These are phyloP conservation scores for Acanthochlamys bracteata DNA, from an alignment of 106 monocot genomes.

Conservation along the genomic window DNA sequence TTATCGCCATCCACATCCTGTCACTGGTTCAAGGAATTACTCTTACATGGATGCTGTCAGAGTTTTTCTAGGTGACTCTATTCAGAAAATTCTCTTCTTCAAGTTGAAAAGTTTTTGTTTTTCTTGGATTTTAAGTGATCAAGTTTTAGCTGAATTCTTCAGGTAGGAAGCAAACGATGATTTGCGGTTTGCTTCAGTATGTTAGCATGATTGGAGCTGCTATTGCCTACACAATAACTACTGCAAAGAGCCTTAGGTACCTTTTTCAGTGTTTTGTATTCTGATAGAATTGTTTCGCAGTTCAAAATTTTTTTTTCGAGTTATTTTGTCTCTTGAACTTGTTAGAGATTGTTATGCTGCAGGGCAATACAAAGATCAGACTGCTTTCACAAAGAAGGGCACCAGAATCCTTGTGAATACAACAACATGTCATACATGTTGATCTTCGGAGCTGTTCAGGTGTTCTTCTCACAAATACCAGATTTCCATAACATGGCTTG, in stretches of 20 bases:
- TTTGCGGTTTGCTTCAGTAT: slow-evolving; percentile 48
- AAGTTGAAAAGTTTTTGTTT: not conserved
- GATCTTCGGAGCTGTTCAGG: slow-evolving; percentile 62
- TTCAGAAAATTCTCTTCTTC: not conserved
- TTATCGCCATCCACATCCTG: slow-evolving; percentile 50
- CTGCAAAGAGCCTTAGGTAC: slow-evolving; percentile 55
- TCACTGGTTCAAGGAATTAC: slow-evolving; percentile 42
- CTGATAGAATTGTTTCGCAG: too few relatives aligned
- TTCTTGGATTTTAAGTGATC: slow-evolving; percentile 2
- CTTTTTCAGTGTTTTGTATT: too few relatives aligned
- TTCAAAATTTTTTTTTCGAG: not conserved
- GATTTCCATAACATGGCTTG: slow-evolving; percentile 80
- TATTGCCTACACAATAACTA: slow-evolving; percentile 50
- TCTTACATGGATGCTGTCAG: slow-evolving; percentile 73
- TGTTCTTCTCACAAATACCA: slow-evolving; percentile 64
- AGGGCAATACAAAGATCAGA: slow-evolving; percentile 61
- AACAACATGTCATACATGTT: slow-evolving; percentile 37
- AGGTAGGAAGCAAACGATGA: slow-evolving; percentile 43
- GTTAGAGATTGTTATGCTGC: not conserved
- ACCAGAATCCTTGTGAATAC: slow-evolving; percentile 29
- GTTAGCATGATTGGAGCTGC: slow-evolving; percentile 38
- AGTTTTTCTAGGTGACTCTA: slow-evolving; percentile 30
- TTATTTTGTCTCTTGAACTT: not conserved
- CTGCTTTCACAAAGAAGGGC: slow-evolving; percentile 66
- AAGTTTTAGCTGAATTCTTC: too few relatives aligned